These are phyloP conservation scores for Amoebophrya sp. DNA, from an alignment of 169 alveolate species.

Conservation along the genomic window DNA sequence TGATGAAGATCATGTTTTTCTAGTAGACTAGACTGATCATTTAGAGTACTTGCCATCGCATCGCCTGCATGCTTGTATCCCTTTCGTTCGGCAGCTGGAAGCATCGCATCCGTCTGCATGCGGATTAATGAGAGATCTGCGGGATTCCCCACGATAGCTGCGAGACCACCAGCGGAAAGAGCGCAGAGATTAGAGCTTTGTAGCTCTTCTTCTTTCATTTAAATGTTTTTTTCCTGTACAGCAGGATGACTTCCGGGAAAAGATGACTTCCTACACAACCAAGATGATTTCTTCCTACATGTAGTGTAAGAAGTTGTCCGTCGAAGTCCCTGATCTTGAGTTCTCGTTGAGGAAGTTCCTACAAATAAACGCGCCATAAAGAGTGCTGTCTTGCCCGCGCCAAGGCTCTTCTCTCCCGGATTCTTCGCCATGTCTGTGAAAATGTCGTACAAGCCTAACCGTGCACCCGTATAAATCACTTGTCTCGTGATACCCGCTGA, in stretches of 20 bases:
- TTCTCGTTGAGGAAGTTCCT: too few relatives aligned
- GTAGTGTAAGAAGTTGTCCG: too few relatives aligned
- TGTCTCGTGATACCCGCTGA: constrained; percentile 90
- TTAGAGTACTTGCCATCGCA: not conserved
- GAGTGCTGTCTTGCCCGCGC: constrained; percentile 78
- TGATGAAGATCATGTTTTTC: too few relatives aligned
- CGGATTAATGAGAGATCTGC: constrained; percentile 90
- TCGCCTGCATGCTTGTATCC: not conserved
- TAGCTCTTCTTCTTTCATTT: too few relatives aligned
- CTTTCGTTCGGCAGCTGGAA: not conserved
- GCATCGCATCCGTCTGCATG: constrained; percentile 56
- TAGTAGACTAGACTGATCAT: too few relatives aligned
- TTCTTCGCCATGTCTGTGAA: not conserved
- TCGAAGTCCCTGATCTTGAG: too few relatives aligned
- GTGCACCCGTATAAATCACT: constrained; percentile 83
- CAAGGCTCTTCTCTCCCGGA: constrained; percentile 53
- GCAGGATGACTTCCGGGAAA: too few relatives aligned
- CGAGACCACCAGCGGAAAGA: constrained; percentile 86
- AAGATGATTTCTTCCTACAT: too few relatives aligned
- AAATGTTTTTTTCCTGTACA: too few relatives aligned
- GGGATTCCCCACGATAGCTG: constrained; percentile 91
- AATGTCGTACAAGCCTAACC: constrained; percentile 78
- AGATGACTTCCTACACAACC: too few relatives aligned
- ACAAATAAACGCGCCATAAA: too few relatives aligned
- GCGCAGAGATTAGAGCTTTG: too few relatives aligned